Evolutionary conservation across 1,284 basidiomycete species (phyloP), one percentile per base, ranked within the genome.

Genomic region (Lignosus rhinocerotis): DNA sequence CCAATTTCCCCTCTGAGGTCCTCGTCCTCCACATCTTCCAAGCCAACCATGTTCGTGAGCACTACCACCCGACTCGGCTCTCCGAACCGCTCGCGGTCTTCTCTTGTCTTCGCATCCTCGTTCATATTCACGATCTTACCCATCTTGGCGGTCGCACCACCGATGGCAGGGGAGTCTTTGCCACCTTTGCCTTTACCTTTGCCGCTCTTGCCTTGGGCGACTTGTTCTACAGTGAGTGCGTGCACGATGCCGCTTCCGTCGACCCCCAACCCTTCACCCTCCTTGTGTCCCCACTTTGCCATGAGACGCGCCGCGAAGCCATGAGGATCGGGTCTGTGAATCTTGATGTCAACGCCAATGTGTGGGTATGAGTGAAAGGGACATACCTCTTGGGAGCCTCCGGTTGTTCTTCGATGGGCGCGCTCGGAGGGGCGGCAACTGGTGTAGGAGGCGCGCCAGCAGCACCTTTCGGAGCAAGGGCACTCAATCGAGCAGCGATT

Each of bases 241-340:
- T 95, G 90, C 44, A 94, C 84, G 55, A 97, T 96, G 6, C 95
- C 95, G 11, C 83, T 82, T 2, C 88, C 91, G 61, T 90, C 86
- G 0, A 83, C 87, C 48, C 94, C 95, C 2, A 97, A 81, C 11
- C 93, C 95, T 74, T 94, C 88, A 1, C 95, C 95, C 69, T 94
- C 90, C 69, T 92, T 91, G 73, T 97, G 94, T 0, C 95, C 95
- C 91, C 92, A 96, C 75, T 94, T 96, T 6, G 91, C 88, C 93
- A 94, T 94, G 59, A 92, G 71, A 30, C 89, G 85, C 12, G 86
- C 85, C 17, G 90, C 92, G 67, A 94, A 93, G 8, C 82, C 83
- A 54, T 85, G 84, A 0, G 86, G 83, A 61, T 90, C 84, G 46
- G 82, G 76, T 62, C 88, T 88, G 59, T 31, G 31, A 16, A 30